Conservation (phyloP, 2,329 filamentous ascomycete species). For the Neocatenulostroma microsporum region DNA sequence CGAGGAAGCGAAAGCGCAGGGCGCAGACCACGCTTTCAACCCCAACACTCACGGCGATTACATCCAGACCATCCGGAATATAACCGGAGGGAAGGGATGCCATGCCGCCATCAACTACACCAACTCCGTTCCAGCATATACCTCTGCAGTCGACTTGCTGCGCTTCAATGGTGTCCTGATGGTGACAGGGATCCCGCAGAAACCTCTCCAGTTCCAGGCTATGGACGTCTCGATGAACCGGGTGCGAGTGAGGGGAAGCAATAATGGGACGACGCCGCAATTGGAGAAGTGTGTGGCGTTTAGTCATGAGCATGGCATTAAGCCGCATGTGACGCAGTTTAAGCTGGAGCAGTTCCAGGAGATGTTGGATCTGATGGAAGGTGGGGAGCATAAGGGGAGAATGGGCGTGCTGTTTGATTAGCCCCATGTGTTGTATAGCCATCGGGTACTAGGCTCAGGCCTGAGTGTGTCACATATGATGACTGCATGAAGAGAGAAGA, state of each 20-base stretch:
- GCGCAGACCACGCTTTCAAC: constrained; percentile 16
- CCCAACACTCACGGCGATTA: constrained; percentile 8
- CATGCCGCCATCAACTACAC: constrained; percentile 17
- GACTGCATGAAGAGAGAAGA: too few species aligned
- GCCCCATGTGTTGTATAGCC: too few species aligned
- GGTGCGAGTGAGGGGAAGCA: constrained; percentile 11
- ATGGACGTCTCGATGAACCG: constrained; percentile 13
- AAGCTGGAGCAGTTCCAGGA: constrained; percentile 13
- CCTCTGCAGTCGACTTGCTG: constrained; percentile 5
- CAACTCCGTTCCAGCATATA: constrained; percentile 13
- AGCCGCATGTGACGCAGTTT: constrained; percentile 13
- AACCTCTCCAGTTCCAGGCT: constrained; percentile 11
- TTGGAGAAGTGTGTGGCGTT: constrained; percentile 14
- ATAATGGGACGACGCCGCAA: constrained; percentile 12
- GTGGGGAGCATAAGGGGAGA: constrained; percentile 11
- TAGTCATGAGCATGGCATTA: constrained; percentile 13
- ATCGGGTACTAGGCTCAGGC: too few species aligned
- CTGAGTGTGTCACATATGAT: too few species aligned
- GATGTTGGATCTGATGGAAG: constrained; percentile 14
- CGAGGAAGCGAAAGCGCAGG: constrained; percentile 11
- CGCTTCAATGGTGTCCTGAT: constrained; percentile 12
- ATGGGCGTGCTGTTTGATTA: constrained; percentile 11
- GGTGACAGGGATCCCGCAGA: constrained; percentile 16
- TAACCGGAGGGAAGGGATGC: constrained; percentile 13
- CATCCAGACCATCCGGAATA: constrained; percentile 6